Percentiles rank a stretch among this genome's conserved stretches.
These are phyloP conservation scores for Apiospora phragmitis DNA, from an alignment of 2,329 filamentous ascomycete species.

Conservation along the genomic window DNA sequence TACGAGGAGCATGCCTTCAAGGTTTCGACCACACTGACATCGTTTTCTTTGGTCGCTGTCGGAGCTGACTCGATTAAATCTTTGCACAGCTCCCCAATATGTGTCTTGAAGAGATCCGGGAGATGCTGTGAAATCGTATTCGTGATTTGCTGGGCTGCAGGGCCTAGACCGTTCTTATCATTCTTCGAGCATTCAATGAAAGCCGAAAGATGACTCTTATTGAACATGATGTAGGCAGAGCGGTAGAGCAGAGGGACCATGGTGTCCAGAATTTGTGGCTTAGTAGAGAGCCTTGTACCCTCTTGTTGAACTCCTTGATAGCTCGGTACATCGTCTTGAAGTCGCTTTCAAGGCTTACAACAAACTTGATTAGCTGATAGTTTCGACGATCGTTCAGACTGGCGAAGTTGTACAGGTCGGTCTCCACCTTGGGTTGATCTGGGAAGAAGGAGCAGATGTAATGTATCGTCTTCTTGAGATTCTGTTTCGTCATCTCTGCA, in stretches of 20 bases:
- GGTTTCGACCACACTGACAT: conserved; percentile 78
- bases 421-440: conserved; percentile 68
- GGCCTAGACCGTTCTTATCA: conserved; percentile 75
- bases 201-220: conserved; percentile 87
- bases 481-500: conserved; percentile 66
- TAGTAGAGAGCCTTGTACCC: conserved; percentile 68
- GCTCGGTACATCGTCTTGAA: conserved; percentile 89
- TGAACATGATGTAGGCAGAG: conserved; percentile 83
- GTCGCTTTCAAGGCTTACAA: conserved; percentile 82
- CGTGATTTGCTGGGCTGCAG: conserved; percentile 82
- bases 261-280: conserved; percentile 71
- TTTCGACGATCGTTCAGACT: conserved; percentile 86
- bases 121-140: conserved; percentile 90
- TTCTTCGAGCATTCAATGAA: conserved; percentile 87
- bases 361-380: conserved; percentile 86
- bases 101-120: conserved; percentile 87
- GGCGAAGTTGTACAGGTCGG: conserved; percentile 86
- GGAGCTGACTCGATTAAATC: conserved; percentile 82
- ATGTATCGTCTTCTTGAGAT: conserved; percentile 71
- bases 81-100: conserved; percentile 88
- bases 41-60: conserved; percentile 65
- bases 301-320: conserved; percentile 84
- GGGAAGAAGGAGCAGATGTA: conserved; percentile 75
- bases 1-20: conserved; percentile 94
- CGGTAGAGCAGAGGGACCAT: conserved; percentile 81